A percentile compares a stretch with the other conserved stretches of the same genome.
phyloP scores from a whole-genome alignment of 176 grass and related monocot species.

The Saccharum officinarum region DNA sequence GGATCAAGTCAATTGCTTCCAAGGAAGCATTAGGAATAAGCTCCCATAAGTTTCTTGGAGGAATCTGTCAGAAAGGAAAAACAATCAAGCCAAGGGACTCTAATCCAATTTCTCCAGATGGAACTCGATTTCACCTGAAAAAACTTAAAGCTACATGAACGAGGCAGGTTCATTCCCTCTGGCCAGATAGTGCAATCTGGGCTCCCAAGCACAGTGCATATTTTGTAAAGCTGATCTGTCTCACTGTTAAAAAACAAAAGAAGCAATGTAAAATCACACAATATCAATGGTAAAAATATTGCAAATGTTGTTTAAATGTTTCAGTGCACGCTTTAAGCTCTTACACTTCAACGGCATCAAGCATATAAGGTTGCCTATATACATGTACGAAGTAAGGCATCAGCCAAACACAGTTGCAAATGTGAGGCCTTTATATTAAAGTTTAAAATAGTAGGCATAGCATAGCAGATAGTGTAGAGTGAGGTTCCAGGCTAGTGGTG shows the following conservation, averaged over 20 bases:
- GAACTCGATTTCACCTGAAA: slow-evolving; percentile 64
- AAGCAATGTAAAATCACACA: not conserved
- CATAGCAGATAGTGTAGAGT: not conserved
- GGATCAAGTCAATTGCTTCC: slow-evolving; percentile 86
- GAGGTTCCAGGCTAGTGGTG: not conserved
- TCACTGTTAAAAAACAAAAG: slow-evolving; percentile 50
- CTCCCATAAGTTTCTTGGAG: slow-evolving; percentile 62
- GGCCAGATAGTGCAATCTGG: slow-evolving; percentile 77
- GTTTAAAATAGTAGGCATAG: not conserved
- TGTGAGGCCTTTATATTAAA: not conserved
- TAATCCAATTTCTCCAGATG: slow-evolving; percentile 2
- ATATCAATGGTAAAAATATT: slow-evolving; percentile 1
- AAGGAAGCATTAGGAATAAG: slow-evolving; percentile 85
- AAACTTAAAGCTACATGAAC: slow-evolving; percentile 61
- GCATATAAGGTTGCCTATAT: not conserved
- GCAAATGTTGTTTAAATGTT: not conserved
- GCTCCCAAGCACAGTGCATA: slow-evolving; percentile 83
- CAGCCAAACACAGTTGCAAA: not conserved
- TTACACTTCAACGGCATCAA: not conserved
- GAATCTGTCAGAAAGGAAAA: slow-evolving; percentile 48
- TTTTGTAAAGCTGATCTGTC: slow-evolving; percentile 88
- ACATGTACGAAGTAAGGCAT: not conserved
- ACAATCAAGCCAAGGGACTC: not conserved
- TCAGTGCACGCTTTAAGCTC: not conserved
- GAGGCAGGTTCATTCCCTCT: slow-evolving; percentile 74